Evolutionary conservation across 257 asterid genomes (phyloP).

Genomic region (Apocynum venetum): DNA sequence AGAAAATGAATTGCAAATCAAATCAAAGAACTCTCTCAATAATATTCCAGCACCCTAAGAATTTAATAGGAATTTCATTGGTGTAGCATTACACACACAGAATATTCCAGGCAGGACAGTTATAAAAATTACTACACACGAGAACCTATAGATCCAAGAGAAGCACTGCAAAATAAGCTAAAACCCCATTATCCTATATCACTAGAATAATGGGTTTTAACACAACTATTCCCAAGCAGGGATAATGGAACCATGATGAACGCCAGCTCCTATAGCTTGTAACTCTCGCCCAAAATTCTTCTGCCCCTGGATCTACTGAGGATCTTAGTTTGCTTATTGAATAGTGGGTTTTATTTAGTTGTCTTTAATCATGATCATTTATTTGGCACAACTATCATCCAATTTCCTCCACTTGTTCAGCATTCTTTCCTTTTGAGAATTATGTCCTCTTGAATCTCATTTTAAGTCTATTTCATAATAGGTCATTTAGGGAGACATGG

Average conservation of each 20-base stretch:
- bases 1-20: not conserved
- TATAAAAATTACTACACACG: not conserved
- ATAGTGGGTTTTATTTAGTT: not conserved
- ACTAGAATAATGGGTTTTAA: not conserved
- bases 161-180: not conserved
- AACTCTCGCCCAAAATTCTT: not conserved
- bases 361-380: not conserved
- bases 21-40: not conserved
- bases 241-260: not conserved
- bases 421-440: no score
- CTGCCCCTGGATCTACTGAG: not conserved
- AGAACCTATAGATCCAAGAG: not conserved
- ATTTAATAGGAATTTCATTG: not conserved
- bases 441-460: not conserved
- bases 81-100: not conserved
- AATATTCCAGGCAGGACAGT: not conserved
- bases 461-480: no score
- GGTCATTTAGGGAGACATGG: not conserved
- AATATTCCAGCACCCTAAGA: not conserved
- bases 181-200: not conserved
- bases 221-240: not conserved
- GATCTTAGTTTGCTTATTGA: not conserved
- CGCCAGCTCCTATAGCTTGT: not conserved
- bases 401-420: not conserved
- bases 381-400: not conserved